phyloP scores from a whole-genome alignment of 768 basidiomycete species.

The Calocybe cyanea region DNA sequence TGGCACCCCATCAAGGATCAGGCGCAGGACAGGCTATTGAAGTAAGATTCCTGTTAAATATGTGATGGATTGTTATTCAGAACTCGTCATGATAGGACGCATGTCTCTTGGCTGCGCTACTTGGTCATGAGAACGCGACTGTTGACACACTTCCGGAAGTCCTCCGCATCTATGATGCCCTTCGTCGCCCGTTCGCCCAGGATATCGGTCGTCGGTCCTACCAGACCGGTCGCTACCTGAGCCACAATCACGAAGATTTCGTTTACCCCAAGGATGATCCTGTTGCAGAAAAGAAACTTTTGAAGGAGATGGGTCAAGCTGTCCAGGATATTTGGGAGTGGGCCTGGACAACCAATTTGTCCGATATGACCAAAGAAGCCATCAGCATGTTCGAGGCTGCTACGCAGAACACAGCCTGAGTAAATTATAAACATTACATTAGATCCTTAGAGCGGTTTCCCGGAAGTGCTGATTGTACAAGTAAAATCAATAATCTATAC shows the following conservation, averaged over 20 bases:
- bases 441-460: too few relatives aligned
- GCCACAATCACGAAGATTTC: slow-evolving; percentile 17
- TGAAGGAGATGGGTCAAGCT: slow-evolving; percentile 22
- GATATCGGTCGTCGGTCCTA: slow-evolving; percentile 20
- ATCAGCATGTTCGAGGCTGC: slow-evolving; percentile 2
- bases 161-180: slow-evolving; percentile 27
- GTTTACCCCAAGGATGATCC: slow-evolving; percentile 17
- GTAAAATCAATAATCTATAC: too few relatives aligned
- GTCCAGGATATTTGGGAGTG: slow-evolving; percentile 39
- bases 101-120: slow-evolving; percentile 29
- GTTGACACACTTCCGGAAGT: slow-evolving; percentile 19
- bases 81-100: slow-evolving; percentile 28
- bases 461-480: too few relatives aligned
- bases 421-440: too few relatives aligned
- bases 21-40: slow-evolving; percentile 49
- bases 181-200: slow-evolving; percentile 34
- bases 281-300: slow-evolving; percentile 15
- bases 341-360: slow-evolving; percentile 33
- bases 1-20: slow-evolving; percentile 44
- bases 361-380: slow-evolving; percentile 23
- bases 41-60: slow-evolving; percentile 15
- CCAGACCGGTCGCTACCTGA: slow-evolving; percentile 15
- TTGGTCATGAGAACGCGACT: slow-evolving; percentile 14
- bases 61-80: background rate
- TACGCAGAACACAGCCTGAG: background rate